Conservation (phyloP, 805 yeast species). For the Spathaspora hagerdaliae region DNA sequence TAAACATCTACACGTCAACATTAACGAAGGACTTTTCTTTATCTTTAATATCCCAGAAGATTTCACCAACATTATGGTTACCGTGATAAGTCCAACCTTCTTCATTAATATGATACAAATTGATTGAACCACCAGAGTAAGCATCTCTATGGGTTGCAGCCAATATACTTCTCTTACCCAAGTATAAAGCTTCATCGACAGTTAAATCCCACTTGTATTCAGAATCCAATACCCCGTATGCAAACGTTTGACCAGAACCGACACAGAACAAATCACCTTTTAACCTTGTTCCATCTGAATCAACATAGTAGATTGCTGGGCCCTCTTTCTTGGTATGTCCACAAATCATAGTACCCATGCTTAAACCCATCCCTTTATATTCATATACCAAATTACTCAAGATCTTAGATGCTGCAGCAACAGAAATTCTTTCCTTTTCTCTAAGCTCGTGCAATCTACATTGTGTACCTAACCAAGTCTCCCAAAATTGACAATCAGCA, state of each 20-base stretch:
- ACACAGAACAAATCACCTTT: constrained; percentile 95
- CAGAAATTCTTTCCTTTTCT: constrained; percentile 91
- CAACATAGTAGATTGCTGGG: constrained; percentile 93
- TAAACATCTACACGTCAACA: constrained; percentile 45
- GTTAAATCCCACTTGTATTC: constrained; percentile 88
- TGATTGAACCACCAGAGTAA: constrained; percentile 93
- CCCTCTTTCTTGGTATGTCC: constrained; percentile 95
- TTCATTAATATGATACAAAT: constrained; percentile 89
- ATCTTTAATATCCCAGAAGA: constrained; percentile 89
- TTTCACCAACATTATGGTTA: constrained; percentile 84
- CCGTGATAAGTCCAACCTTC: constrained; percentile 96
- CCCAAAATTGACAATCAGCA: constrained; percentile 99
- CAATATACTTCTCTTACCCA: constrained; percentile 92
- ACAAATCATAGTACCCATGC: constrained; percentile 99
- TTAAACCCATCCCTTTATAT: constrained; percentile 96
- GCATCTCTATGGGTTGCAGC: constrained; percentile 99
- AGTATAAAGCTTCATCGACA: constrained; percentile 88
- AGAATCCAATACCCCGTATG: constrained; percentile 95
- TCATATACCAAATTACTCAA: constrained; percentile 84
- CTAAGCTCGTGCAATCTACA: constrained; percentile 92
- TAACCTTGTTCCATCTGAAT: constrained; percentile 93
- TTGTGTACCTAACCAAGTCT: constrained; percentile 96
- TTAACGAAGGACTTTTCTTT: constrained; percentile 86
- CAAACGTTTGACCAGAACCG: constrained; percentile 98
- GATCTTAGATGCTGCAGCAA: constrained; percentile 95